Percentiles rank a stretch among this genome's conserved stretches.
Evolutionary conservation across 164 flowering plant genomes (phyloP).

Genomic region (Hamamelis virginiana): DNA sequence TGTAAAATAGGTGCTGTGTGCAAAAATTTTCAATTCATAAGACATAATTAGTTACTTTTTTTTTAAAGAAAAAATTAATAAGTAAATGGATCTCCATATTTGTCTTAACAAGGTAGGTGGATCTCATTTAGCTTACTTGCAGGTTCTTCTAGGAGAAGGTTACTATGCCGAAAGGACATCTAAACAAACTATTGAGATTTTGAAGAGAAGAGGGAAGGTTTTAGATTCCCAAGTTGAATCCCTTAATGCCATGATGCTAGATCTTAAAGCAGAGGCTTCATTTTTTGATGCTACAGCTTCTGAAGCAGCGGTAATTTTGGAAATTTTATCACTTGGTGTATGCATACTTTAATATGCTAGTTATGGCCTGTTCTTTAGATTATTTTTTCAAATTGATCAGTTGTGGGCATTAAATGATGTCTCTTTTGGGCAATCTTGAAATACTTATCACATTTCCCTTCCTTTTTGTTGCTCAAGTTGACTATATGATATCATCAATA

Average conservation of each 20-base stretch:
- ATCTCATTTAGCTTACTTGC: constrained; percentile 4
- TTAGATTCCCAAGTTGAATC: constrained; percentile 68
- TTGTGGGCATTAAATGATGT: too few species aligned
- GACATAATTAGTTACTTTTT: too few species aligned
- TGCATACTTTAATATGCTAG: background rate
- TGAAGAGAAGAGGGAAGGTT: constrained; percentile 73
- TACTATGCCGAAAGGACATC: constrained; percentile 80
- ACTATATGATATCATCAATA: too few species aligned
- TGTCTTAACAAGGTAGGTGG: background rate
- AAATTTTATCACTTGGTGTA: background rate
- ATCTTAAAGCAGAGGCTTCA: constrained; percentile 75
- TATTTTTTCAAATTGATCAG: background rate
- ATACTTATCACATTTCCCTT: too few species aligned
- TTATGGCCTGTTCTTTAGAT: background rate
- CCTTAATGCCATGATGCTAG: constrained; percentile 59
- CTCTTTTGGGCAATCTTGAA: too few species aligned
- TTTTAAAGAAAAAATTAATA: too few species aligned
- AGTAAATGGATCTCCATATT: too few species aligned
- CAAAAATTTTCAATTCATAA: too few species aligned
- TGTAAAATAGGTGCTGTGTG: too few species aligned
- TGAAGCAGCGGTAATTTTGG: constrained; percentile 69
- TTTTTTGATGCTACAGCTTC: constrained; percentile 71
- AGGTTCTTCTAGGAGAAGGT: constrained; percentile 94
- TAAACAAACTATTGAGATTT: constrained; percentile 77
- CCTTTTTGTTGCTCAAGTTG: too few species aligned